Evolutionary conservation across 805 yeast species (phyloP).

Genomic region (Pachysolen tannophilus): DNA sequence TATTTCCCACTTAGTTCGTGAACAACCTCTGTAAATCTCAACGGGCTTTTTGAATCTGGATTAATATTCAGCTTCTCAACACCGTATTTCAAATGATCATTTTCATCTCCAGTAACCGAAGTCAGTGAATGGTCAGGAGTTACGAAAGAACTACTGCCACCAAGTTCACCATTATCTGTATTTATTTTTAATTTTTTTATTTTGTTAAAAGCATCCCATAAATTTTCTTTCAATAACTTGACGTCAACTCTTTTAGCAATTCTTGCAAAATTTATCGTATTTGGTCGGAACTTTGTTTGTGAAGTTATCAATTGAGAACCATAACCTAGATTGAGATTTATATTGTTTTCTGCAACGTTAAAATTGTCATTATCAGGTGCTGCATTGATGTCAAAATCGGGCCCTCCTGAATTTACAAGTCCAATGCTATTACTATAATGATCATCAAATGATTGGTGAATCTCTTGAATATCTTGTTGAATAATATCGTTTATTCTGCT

Average conservation of each 20-base stretch:
- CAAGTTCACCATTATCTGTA: conserved; percentile 10
- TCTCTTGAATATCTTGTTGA: conserved; percentile 14
- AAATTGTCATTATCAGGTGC: conserved; percentile 31
- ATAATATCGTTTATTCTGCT: conserved; percentile 9
- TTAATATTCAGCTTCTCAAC: conserved; percentile 10
- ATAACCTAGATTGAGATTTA: too few relatives aligned
- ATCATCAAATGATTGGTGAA: conserved; percentile 16
- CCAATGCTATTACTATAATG: conserved; percentile 10
- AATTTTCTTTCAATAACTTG: conserved; percentile 34
- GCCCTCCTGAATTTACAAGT: background rate
- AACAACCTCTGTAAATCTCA: conserved; percentile 26
- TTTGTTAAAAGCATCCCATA: conserved; percentile 34
- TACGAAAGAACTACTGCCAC: conserved; percentile 15
- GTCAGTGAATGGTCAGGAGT: too few relatives aligned
- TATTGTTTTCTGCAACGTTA: conserved; percentile 22
- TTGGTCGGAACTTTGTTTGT: conserved; percentile 18
- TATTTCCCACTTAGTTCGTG: conserved; percentile 27
- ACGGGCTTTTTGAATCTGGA: conserved; percentile 4
- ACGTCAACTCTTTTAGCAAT: conserved; percentile 43
- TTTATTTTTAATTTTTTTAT: too few relatives aligned
- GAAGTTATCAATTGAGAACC: conserved; percentile 14
- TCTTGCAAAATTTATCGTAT: conserved; percentile 32
- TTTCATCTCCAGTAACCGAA: conserved; percentile 19
- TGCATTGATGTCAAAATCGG: conserved; percentile 16
- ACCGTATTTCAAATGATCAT: conserved; percentile 20